Evolutionary conservation across 257 asterid genomes (phyloP), one percentile per base, ranked within the genome.

Genomic region (Cinchona pubescens): DNA sequence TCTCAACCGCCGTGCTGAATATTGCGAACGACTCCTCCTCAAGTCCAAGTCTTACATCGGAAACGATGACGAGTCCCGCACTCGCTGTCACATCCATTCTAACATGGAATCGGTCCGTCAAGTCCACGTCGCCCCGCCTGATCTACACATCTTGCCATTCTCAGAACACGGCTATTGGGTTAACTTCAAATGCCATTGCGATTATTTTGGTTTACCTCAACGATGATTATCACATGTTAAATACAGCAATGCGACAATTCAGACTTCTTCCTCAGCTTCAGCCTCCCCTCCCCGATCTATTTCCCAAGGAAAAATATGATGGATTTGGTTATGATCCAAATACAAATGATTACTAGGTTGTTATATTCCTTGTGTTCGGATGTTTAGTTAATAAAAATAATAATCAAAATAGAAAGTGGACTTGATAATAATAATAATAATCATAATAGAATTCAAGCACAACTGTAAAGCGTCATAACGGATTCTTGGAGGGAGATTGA

Each of bases 341-440:
- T 48, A 68, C 34, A 5, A 23, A 68, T 1, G 73, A 68, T 68
- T 43, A 42, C 40, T 43, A 68, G 18, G 73, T 68, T 43, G 59
- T 68, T n/a, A n/a, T 68, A 7, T n/a, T n/a, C n/a, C n/a, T 42
- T 1, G 12, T 21, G 19, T 15, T 13, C 51, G 51, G 13, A 16
- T 45, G 13, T 16, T 11, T 3, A 2, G 10, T 1, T 45, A 11
- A 8, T 11, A 9, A 2, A 13, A 12, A 9, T 45, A 3, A 45
- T n/a, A n/a, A n/a, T n/a, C n/a, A n/a, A n/a, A n/a, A n/a, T n/a
- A n/a, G n/a, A n/a, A n/a, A n/a, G n/a, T n/a, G n/a, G n/a, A n/a
- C n/a, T n/a, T n/a, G n/a, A n/a, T 45, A 11, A 8, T 11, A 9
- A 2, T 3, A 12, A 9, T 45, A 3, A 45, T 9, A 19, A 58